Evolutionary conservation across 305 asterid genomes (phyloP), one percentile per base, ranked within the genome.

Genomic region (Petunia hybrid): DNA sequence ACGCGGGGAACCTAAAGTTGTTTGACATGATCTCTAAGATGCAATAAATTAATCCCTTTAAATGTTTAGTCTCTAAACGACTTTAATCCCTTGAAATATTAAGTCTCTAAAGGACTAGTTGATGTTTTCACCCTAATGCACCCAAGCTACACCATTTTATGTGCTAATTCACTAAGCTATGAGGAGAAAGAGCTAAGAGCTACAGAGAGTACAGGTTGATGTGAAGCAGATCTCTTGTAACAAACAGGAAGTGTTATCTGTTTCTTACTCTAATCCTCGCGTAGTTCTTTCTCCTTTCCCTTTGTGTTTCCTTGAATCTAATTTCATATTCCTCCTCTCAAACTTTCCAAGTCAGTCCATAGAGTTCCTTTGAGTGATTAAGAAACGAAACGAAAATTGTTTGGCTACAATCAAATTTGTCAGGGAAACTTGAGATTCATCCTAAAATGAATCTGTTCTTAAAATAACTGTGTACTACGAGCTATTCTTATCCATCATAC

Each of bases 1-100:
- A 73, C 13, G 14, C 78, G 51, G 78, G 63, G 42, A 51, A 73
- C 46, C 64, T 51, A 46, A 51, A 73, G 63, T 73, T 73, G 46
- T 63, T 73, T 2, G 48, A 73, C 7, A 51, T 51, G 6, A 73
- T 73, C 43, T 73, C 63, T 73, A 13, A 3, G 36, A 73, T 36
- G 8, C 46, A 36, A 46, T 51, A 7, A 51, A 3, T 42, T 13
- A 73, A 42, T 36, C 51, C 2, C 12, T 38, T 39, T 31, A 2
- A 1, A 45, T 41, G 10, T 31, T 22, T 69, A 22, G 31, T 69
- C 35, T 69, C 41, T 70, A 1, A 31, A 1, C 42, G 43, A 69
- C 12, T 70, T 42, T 13, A 73, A 42, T 36, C 51, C 2, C 12
- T 38, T 39, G 22, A 2, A 1, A 45, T 41, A 5, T 31, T 22